These are phyloP conservation scores for Podospora australis DNA, from an alignment of 495 filamentous ascomycete species.

Conservation along the genomic window DNA sequence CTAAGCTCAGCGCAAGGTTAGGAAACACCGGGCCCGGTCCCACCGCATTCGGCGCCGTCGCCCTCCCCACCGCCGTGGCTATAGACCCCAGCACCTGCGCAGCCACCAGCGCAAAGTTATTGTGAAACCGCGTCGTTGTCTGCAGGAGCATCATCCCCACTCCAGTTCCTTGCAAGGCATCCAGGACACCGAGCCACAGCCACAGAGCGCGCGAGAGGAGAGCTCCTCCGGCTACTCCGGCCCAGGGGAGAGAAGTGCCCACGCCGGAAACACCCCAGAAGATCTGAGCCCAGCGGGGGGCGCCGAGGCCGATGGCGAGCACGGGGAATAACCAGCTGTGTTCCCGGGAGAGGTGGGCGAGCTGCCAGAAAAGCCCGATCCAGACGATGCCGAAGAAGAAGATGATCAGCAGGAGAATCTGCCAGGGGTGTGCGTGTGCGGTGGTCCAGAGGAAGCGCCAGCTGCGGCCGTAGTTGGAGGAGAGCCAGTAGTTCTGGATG, in stretches of 20 bases:
- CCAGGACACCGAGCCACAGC: constrained; percentile 57
- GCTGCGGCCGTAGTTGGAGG: constrained; percentile 52
- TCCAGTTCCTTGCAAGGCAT: constrained; percentile 52
- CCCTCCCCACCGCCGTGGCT: constrained; percentile 49
- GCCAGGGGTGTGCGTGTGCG: constrained; percentile 42
- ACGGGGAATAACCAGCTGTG: constrained; percentile 60
- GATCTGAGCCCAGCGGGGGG: constrained; percentile 58
- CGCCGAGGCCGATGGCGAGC: constrained; percentile 55
- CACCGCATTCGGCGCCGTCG: constrained; percentile 47
- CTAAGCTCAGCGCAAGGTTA: constrained; percentile 34
- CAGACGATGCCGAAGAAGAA: constrained; percentile 55
- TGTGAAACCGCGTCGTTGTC: constrained; percentile 54
- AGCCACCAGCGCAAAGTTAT: constrained; percentile 48
- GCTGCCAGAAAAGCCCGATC: constrained; percentile 39
- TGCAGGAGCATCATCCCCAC: constrained; percentile 57
- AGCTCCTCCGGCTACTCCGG: constrained; percentile 38
- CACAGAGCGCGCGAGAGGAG: constrained; percentile 48
- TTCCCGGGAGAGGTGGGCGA: constrained; percentile 41
- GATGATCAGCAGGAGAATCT: constrained; percentile 43
- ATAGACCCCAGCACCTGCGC: constrained; percentile 50
- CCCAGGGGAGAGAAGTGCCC: constrained; percentile 54
- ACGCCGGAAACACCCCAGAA: constrained; percentile 53
- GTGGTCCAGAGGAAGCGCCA: constrained; percentile 53
- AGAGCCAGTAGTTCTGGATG: constrained; percentile 60
- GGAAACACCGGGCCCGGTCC: constrained; percentile 58